A percentile compares a stretch with the other conserved stretches of the same genome.
Evolutionary conservation across 2,329 filamentous ascomycete species (phyloP).

Genomic region (Fusarium xyrophilum): DNA sequence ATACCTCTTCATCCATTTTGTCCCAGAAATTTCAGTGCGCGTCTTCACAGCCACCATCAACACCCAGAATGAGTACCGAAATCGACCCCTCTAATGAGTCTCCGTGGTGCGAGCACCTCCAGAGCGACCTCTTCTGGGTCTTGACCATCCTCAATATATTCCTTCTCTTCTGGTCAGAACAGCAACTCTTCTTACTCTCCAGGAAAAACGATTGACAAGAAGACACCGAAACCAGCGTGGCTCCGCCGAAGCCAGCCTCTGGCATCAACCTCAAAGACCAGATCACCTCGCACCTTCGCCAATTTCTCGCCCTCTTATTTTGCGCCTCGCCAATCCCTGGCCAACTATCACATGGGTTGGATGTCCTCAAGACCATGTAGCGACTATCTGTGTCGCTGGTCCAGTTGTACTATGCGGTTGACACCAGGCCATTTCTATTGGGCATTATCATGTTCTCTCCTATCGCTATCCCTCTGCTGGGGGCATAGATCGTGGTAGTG

Average conservation of each 20-base stretch:
- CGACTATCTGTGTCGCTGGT: neutral
- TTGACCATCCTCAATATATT: neutral
- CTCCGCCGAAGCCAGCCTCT: neutral
- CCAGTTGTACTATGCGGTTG: neutral
- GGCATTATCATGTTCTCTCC: neutral
- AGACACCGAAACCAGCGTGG: neutral
- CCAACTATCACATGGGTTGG: neutral
- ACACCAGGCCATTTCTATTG: neutral
- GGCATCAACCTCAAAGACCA: neutral
- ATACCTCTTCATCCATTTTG: neutral
- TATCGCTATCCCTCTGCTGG: neutral
- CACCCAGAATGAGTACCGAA: neutral
- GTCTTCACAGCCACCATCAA: neutral
- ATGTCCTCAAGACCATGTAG: neutral
- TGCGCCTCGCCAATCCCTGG: neutral
- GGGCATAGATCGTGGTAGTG: neutral
- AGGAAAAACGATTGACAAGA: neutral
- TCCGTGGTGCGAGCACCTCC: neutral
- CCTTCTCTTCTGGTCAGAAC: neutral
- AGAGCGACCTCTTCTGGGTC: neutral
- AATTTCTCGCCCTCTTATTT: neutral
- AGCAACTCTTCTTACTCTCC: neutral
- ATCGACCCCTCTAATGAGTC: neutral
- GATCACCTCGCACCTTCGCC: neutral
- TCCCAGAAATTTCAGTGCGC: accelerated